phyloP scores from a whole-genome alignment of 176 grass and related monocot species.

The Elaeis guineensis region DNA sequence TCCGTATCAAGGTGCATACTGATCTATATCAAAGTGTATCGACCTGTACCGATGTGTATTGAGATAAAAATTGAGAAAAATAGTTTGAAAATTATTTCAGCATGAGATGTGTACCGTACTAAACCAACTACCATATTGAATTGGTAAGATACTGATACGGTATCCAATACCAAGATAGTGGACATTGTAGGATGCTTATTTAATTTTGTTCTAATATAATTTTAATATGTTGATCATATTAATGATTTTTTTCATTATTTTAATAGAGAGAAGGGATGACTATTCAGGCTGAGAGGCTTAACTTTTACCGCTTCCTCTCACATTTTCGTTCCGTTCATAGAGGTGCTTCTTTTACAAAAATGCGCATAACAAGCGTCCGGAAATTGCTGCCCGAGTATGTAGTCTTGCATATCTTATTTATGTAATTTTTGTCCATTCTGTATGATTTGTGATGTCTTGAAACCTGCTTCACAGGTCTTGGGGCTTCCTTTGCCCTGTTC shows the following conservation, averaged over 20 bases:
- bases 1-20: too few relatives aligned
- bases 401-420: conserved; percentile 9
- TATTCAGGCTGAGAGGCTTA: conserved; percentile 78
- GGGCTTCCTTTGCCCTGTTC: conserved; percentile 93
- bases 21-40: too few relatives aligned
- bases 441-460: conserved; percentile 15
- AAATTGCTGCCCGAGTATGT: conserved; percentile 94
- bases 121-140: too few relatives aligned
- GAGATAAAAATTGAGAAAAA: too few relatives aligned
- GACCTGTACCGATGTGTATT: too few relatives aligned
- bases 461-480: conserved; percentile 52
- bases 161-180: too few relatives aligned
- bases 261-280: conserved; percentile 91
- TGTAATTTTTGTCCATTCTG: neutral
- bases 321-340: conserved; percentile 96
- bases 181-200: too few relatives aligned
- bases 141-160: too few relatives aligned
- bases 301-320: conserved; percentile 76
- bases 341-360: conserved; percentile 89
- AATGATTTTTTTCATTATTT: conserved; percentile 22
- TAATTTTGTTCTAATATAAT: too few relatives aligned
- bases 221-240: conserved; percentile 8
- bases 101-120: too few relatives aligned
- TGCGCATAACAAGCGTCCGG: conserved; percentile 78
- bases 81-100: too few relatives aligned